A percentile compares a stretch with the other conserved stretches of the same genome.
phyloP scores from a whole-genome alignment of 352 stramenopile genomes.

The Aphanomyces cochlioides region DNA sequence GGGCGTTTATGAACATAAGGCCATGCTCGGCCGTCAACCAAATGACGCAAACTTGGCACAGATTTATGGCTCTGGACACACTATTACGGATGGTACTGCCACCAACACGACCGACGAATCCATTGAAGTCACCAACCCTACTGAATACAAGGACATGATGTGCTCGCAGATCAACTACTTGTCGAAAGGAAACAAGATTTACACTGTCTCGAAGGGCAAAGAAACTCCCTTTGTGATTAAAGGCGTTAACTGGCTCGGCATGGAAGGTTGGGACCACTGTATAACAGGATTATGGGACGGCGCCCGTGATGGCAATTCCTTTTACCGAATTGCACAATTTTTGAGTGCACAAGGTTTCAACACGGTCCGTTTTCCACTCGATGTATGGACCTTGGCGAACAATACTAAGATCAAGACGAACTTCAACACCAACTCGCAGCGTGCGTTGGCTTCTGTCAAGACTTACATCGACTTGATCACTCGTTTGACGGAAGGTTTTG shows the following conservation, averaged over 20 bases:
- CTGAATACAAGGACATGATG: conserved; percentile 60
- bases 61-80: conserved; percentile 51
- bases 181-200: conserved; percentile 72
- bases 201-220: conserved; percentile 48
- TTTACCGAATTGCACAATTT: conserved; percentile 76
- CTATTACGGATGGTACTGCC: conserved; percentile 57
- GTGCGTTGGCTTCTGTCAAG: conserved; percentile 51
- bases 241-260: conserved; percentile 81
- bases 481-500: conserved; percentile 59
- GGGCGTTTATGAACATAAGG: conserved; percentile 55
- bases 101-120: conserved; percentile 39
- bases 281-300: conserved; percentile 79
- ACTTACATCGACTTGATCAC: conserved; percentile 67
- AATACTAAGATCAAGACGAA: conserved; percentile 58
- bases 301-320: conserved; percentile 64
- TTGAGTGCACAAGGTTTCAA: conserved; percentile 79
- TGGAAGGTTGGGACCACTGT: conserved; percentile 66
- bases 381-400: conserved; percentile 62
- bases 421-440: conserved; percentile 83
- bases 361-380: conserved; percentile 65
- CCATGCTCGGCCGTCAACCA: conserved; percentile 50
- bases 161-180: conserved; percentile 81
- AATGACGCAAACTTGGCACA: conserved; percentile 50
- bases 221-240: conserved; percentile 76
- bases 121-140: conserved; percentile 62